Conservation (phyloP, 2,329 filamentous ascomycete species). For the Penicillium sp. region DNA sequence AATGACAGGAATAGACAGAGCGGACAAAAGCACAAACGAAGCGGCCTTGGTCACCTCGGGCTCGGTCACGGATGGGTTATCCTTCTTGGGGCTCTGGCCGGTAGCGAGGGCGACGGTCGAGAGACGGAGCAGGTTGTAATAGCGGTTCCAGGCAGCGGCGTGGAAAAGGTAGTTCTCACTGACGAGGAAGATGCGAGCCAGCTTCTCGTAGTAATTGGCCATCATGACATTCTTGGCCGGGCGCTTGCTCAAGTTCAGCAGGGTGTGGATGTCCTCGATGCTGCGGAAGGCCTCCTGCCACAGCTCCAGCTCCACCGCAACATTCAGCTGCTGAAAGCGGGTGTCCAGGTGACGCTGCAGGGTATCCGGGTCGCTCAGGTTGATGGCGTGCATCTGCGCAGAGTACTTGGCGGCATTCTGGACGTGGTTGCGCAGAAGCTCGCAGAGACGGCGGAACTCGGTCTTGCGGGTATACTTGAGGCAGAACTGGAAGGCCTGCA, state of each 20-base stretch:
- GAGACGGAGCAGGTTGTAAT: conserved; percentile 92
- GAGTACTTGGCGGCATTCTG: conserved; percentile 99
- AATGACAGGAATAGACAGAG: conserved; percentile 96
- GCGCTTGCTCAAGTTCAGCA: conserved; percentile 95
- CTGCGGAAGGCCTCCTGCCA: conserved; percentile 99
- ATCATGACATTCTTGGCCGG: conserved; percentile 99
- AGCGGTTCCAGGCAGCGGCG: conserved; percentile 92
- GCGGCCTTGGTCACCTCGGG: conserved; percentile 89
- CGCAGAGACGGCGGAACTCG: conserved; percentile 96
- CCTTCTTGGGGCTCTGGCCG: conserved; percentile 84
- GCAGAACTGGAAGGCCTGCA: conserved; percentile 98
- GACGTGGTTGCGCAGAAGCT: conserved; percentile 95
- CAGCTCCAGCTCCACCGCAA: conserved; percentile 92
- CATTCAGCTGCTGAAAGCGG: conserved; percentile 96
- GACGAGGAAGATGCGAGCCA: conserved; percentile 96
- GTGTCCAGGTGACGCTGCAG: conserved; percentile 96
- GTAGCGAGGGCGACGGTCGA: conserved; percentile 76
- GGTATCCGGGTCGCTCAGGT: conserved; percentile 94
- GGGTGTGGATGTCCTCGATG: conserved; percentile 96
- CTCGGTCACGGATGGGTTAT: conserved; percentile 85
- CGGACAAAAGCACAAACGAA: conserved; percentile 90
- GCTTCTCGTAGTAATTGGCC: conserved; percentile 99
- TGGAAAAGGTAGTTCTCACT: conserved; percentile 99
- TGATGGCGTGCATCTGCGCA: conserved; percentile 98
- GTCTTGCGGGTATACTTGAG: conserved; percentile 98